Percentiles rank a stretch among this genome's conserved stretches.
Conservation (phyloP, 2,329 filamentous ascomycete genomes). For the Aspergillus caelatus region DNA sequence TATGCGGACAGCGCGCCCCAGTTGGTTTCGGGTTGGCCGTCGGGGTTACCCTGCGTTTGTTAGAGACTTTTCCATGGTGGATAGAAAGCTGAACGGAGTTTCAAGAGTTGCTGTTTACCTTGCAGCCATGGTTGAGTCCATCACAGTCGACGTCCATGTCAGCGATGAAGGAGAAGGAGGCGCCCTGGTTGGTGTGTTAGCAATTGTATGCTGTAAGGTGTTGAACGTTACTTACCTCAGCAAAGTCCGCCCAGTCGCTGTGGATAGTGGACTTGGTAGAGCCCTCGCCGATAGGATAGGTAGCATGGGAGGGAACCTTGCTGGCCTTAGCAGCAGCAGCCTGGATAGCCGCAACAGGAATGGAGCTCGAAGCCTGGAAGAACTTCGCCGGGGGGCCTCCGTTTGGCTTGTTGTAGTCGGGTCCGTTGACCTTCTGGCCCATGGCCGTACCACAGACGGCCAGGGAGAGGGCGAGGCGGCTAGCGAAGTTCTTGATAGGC, state of each 20-base stretch:
- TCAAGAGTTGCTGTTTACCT: slow-evolving; percentile 15
- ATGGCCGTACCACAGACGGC: neutral
- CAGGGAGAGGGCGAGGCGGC: neutral
- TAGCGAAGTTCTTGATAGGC: neutral
- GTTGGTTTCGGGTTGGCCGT: slow-evolving; percentile 31
- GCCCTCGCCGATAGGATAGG: neutral
- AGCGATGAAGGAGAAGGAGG: slow-evolving; percentile 31
- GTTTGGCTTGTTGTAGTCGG: neutral
- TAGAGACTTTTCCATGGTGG: neutral
- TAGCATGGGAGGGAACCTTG: neutral
- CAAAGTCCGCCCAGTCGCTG: slow-evolving; percentile 5
- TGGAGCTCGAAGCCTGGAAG: slow-evolving; percentile 1
- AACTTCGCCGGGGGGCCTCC: neutral
- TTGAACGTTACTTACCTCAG: neutral
- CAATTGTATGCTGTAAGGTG: neutral
- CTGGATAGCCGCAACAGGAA: neutral
- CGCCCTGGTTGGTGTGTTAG: slow-evolving; percentile 21
- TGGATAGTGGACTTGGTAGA: slow-evolving; percentile 6
- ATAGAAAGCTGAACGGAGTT: neutral
- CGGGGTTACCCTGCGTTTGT: slow-evolving; percentile 29
- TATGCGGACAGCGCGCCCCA: slow-evolving; percentile 36
- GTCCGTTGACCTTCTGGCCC: neutral
- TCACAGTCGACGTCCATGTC: slow-evolving; percentile 41
- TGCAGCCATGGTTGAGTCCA: slow-evolving; percentile 31
- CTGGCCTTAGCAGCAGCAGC: neutral